Percentiles rank a stretch among this genome's conserved stretches.
These are phyloP conservation scores for Mycena sp. DNA, from an alignment of 1,284 basidiomycete species.

Conservation along the genomic window DNA sequence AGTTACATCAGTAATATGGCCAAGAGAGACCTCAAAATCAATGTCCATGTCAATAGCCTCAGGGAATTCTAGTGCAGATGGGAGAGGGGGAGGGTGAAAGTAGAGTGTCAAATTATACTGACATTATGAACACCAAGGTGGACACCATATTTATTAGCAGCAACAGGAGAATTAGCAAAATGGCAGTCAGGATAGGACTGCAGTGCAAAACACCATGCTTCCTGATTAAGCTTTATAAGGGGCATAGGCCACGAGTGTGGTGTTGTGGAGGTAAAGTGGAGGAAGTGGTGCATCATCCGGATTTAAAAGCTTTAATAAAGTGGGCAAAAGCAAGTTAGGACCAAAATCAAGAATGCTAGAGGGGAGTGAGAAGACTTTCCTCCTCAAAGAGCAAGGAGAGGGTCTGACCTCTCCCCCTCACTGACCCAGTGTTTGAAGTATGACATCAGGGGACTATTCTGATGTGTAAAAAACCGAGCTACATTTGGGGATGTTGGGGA, in stretches of 20 bases:
- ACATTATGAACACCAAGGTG: conserved; percentile 10
- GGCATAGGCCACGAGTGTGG: conserved; percentile 14
- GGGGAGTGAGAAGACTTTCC: conserved; percentile 14
- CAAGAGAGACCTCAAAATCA: conserved; percentile 6
- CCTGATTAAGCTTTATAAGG: neutral
- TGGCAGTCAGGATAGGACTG: neutral
- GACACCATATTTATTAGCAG: conserved; percentile 14
- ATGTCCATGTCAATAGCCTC: neutral
- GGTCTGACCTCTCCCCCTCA: conserved; percentile 11
- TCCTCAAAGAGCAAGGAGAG: conserved; percentile 14
- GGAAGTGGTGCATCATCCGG: neutral
- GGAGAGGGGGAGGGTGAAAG: neutral
- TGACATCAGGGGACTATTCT: conserved; percentile 3
- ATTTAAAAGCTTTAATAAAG: conserved; percentile 1
- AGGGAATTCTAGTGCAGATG: conserved; percentile 13
- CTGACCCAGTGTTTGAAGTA: conserved; percentile 7
- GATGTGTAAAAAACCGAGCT: neutral
- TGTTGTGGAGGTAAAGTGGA: conserved; percentile 3
- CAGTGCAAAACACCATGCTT: neutral
- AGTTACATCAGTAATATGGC: conserved; percentile 11
- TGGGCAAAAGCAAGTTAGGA: conserved; percentile 8
- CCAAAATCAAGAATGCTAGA: neutral
- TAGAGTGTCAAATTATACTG: neutral
- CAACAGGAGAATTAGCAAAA: conserved; percentile 9
- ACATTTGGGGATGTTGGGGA: conserved; percentile 9